Percentiles rank a stretch among this genome's conserved stretches.
Evolutionary conservation across 495 filamentous ascomycete species (phyloP).

Genomic region (Sabuloglossum arenarium): DNA sequence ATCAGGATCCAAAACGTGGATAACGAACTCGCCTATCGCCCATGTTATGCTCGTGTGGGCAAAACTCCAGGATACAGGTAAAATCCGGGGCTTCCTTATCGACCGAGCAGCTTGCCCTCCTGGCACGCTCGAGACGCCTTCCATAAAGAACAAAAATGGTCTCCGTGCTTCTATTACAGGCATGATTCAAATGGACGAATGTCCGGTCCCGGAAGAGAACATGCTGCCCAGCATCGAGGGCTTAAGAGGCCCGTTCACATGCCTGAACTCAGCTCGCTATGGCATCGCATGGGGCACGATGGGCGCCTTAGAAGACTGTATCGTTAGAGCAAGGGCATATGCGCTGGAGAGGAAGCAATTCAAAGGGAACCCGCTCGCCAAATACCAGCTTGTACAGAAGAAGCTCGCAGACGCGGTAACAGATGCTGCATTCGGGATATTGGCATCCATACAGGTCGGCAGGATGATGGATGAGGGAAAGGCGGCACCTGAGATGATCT

Average conservation of each 20-base stretch:
- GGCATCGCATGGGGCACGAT: constrained; percentile 90
- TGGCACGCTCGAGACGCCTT: constrained; percentile 77
- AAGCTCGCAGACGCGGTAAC: constrained; percentile 85
- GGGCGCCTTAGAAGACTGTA: constrained; percentile 83
- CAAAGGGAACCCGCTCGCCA: constrained; percentile 85
- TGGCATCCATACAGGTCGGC: constrained; percentile 78
- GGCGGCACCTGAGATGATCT: constrained; percentile 87
- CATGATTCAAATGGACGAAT: constrained; percentile 90
- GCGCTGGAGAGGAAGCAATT: constrained; percentile 87
- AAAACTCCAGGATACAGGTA: constrained; percentile 71
- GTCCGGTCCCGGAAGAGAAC: constrained; percentile 73
- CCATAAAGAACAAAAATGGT: constrained; percentile 88
- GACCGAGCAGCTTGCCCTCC: constrained; percentile 64
- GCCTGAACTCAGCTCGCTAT: constrained; percentile 77
- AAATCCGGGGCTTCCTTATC: constrained; percentile 86
- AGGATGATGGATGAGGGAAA: constrained; percentile 82
- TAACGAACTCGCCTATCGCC: constrained; percentile 90
- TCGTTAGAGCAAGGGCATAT: constrained; percentile 62
- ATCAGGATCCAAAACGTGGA: constrained; percentile 90
- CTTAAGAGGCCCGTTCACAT: constrained; percentile 73
- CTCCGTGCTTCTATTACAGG: constrained; percentile 86
- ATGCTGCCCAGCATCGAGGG: constrained; percentile 90
- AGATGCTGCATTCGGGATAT: constrained; percentile 71
- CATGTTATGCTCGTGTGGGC: constrained; percentile 90
- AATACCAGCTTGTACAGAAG: constrained; percentile 97